Conservation (phyloP, 257 asterid species). For the Solanum microdontum region DNA sequence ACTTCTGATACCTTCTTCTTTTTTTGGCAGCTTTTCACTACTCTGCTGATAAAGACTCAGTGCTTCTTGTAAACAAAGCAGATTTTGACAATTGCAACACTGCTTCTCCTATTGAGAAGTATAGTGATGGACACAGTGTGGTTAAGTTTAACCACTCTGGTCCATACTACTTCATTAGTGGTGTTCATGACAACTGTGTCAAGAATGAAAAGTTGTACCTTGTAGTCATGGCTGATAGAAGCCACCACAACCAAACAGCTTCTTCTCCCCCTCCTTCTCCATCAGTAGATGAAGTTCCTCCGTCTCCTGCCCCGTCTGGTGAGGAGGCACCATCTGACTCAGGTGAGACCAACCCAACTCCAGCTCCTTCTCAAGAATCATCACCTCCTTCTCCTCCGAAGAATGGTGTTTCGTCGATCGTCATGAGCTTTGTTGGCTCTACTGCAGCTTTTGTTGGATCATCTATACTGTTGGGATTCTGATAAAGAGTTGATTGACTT, state of each 20-base stretch:
- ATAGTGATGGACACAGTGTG: constrained; percentile 42
- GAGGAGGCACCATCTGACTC: constrained; percentile 17
- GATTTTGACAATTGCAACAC: constrained; percentile 50
- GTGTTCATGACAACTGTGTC: constrained; percentile 50
- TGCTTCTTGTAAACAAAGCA: constrained; percentile 47
- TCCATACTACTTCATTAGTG: constrained; percentile 66
- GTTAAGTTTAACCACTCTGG: constrained; percentile 45
- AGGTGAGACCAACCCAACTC: constrained; percentile 22
- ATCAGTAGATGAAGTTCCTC: constrained; percentile 1
- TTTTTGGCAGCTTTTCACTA: constrained; percentile 56
- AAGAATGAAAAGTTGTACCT: constrained; percentile 52
- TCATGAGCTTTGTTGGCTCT: constrained; percentile 17
- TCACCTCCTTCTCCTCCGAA: constrained; percentile 26
- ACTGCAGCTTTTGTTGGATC: constrained; percentile 36
- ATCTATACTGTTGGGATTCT: constrained; percentile 22
- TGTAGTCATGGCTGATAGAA: constrained; percentile 69
- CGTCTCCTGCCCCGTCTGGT: constrained; percentile 35
- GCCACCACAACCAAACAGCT: constrained; percentile 10
- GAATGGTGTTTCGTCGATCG: constrained; percentile 25
- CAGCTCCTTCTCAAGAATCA: constrained; percentile 47
- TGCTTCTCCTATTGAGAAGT: constrained; percentile 29
- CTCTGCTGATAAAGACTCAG: constrained; percentile 44
- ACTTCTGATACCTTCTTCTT: background rate
- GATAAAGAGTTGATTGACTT: constrained; percentile 11
- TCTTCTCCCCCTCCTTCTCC: constrained; percentile 25